Evolutionary conservation across 176 grass and related monocot species (phyloP).

Genomic region (Raddia guianensis): DNA sequence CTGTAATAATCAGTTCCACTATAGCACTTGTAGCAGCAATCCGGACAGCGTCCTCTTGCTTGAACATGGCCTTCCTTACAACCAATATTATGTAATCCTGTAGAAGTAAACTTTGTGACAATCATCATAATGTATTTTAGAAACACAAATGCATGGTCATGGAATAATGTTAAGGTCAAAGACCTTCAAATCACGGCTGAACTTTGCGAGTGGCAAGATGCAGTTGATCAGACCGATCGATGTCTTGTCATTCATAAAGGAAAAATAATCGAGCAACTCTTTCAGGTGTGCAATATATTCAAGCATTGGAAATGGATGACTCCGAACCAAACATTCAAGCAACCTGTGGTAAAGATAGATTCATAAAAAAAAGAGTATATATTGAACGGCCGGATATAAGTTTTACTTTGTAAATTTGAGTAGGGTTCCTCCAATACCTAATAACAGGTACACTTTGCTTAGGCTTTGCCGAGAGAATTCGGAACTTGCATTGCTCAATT

Average conservation of each 20-base stretch:
- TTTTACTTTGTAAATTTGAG: conserved; percentile 16
- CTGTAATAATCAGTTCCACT: conserved; percentile 65
- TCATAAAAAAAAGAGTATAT: not conserved
- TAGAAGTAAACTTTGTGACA: conserved; percentile 38
- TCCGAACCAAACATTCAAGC: conserved; percentile 61
- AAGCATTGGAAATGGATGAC: conserved; percentile 66
- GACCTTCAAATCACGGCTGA: conserved; percentile 77
- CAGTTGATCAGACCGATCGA: conserved; percentile 66
- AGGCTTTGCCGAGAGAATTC: conserved; percentile 82
- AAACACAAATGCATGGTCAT: not conserved
- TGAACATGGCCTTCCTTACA: conserved; percentile 93
- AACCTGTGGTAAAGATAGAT: conserved; percentile 46
- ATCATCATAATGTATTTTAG: conserved; percentile 5
- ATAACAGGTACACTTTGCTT: conserved; percentile 61
- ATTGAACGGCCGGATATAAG: not conserved
- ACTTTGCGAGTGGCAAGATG: conserved; percentile 76
- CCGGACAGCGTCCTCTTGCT: conserved; percentile 66
- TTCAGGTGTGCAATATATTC: conserved; percentile 75
- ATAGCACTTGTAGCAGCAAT: conserved; percentile 77
- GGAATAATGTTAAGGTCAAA: conserved; percentile 29
- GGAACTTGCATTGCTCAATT: conserved; percentile 80
- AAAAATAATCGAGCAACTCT: conserved; percentile 84
- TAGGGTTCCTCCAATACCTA: conserved; percentile 43
- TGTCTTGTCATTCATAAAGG: conserved; percentile 76
- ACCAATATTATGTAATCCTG: conserved; percentile 95